Conservation (phyloP, 2,329 filamentous ascomycete genomes). For the Cadophora sp. region DNA sequence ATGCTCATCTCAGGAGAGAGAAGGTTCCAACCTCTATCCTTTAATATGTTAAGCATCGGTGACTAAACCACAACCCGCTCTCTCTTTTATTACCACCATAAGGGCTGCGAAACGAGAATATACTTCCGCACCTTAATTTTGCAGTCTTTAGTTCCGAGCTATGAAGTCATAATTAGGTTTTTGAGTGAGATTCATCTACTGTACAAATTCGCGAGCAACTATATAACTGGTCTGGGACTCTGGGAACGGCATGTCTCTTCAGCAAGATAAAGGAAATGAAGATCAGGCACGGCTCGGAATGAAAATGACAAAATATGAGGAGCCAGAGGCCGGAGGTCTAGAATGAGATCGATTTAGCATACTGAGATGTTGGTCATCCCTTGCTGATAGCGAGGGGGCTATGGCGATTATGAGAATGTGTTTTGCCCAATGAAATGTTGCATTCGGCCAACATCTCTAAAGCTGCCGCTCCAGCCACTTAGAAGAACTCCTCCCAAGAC, state of each 20-base stretch:
- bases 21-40: conserved; percentile 68
- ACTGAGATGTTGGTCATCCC: not conserved
- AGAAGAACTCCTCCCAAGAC: not conserved
- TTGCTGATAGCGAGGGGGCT: not conserved
- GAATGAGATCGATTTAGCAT: not conserved
- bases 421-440: not conserved
- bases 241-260: not conserved
- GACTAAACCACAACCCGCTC: conserved; percentile 37
- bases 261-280: not conserved
- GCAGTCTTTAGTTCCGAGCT: conserved; percentile 16
- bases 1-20: conserved; percentile 72
- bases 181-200: not conserved
- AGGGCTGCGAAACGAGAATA: conserved; percentile 34
- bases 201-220: not conserved
- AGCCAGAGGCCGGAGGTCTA: not conserved
- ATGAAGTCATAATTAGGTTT: not conserved
- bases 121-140: conserved; percentile 36
- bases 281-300: not conserved
- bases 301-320: not conserved
- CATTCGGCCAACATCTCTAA: not conserved
- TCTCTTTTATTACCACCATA: conserved; percentile 32
- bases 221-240: not conserved
- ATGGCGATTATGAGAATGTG: conserved; percentile 4
- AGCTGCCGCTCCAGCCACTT: conserved; percentile 2
- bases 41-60: conserved; percentile 31